A percentile compares a stretch with the other conserved stretches of the same genome.
Conservation (phyloP, 345 rosid genomes). For the Mercurialis annua region DNA sequence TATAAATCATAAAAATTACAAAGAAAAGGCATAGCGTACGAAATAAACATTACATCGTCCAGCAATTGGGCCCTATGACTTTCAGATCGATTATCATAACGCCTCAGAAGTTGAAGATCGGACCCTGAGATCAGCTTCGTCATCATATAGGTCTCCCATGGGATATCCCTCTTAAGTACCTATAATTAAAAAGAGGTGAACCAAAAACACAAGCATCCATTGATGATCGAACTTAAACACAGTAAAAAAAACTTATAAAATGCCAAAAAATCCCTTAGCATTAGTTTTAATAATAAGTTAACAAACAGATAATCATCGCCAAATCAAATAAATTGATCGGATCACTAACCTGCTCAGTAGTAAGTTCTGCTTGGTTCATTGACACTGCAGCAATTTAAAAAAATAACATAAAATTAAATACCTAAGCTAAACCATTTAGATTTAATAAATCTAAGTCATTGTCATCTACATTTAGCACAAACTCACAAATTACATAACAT, state of each 20-base stretch:
- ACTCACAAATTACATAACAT: too few species aligned
- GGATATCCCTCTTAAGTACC: slow-evolving; percentile 95
- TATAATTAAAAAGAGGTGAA: slow-evolving; percentile 18
- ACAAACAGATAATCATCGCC: not conserved
- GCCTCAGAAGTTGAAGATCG: slow-evolving; percentile 82
- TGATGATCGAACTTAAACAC: slow-evolving; percentile 14
- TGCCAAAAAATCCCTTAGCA: not conserved
- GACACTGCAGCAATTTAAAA: slow-evolving; percentile 31
- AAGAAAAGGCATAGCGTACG: not conserved
- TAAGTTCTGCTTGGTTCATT: slow-evolving; percentile 74
- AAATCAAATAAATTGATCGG: slow-evolving; percentile 12
- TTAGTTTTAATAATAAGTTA: not conserved
- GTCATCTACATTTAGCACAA: too few species aligned
- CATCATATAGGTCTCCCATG: slow-evolving; percentile 97
- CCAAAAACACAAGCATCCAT: too few species aligned
- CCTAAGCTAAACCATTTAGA: slow-evolving; percentile 17
- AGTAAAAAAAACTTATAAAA: not conserved
- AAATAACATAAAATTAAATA: slow-evolving; percentile 22
- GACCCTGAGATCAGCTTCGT: slow-evolving; percentile 85
- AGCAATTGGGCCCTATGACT: slow-evolving; percentile 79
- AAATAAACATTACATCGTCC: slow-evolving; percentile 58
- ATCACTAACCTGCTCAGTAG: slow-evolving; percentile 66
- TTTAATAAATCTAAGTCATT: not conserved
- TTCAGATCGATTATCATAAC: slow-evolving; percentile 77
- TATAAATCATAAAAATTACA: not conserved